Conservation (phyloP, 768 basidiomycete species). For the Rhodotorula sphaerocarpa region DNA sequence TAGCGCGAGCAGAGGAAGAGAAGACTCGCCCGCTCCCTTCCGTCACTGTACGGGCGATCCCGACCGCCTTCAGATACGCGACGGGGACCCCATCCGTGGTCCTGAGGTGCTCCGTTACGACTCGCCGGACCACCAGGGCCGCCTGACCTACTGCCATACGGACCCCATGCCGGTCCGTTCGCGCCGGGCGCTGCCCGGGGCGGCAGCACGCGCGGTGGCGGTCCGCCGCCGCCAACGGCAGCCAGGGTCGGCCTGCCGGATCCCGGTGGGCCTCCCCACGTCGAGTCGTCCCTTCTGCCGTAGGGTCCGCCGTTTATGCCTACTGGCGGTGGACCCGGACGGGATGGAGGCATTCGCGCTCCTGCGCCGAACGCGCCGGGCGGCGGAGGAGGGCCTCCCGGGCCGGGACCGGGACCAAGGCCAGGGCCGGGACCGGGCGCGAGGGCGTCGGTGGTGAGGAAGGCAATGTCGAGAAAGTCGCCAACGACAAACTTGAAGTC, state of each 20-base stretch:
- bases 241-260: not conserved
- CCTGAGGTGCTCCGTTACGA: not conserved
- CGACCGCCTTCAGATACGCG: not conserved
- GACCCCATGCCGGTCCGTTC: not conserved
- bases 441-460: not conserved
- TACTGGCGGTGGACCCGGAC: no score
- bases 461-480: constrained; percentile 28
- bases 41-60: not conserved
- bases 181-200: no score
- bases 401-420: not conserved
- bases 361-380: not conserved
- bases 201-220: not conserved
- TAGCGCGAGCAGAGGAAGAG: not conserved
- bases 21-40: no score
- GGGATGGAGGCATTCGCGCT: not conserved
- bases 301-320: not conserved
- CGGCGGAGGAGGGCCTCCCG: not conserved
- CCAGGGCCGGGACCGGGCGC: not conserved
- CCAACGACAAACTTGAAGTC: constrained; percentile 30
- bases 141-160: not conserved
- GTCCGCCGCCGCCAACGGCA: not conserved
- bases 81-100: no score
- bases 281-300: not conserved
- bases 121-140: not conserved
- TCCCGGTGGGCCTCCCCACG: not conserved